Percentiles rank a stretch among this genome's conserved stretches.
phyloP scores from a whole-genome alignment of 495 filamentous ascomycete genomes.

The Aspergillus nidulans region DNA sequence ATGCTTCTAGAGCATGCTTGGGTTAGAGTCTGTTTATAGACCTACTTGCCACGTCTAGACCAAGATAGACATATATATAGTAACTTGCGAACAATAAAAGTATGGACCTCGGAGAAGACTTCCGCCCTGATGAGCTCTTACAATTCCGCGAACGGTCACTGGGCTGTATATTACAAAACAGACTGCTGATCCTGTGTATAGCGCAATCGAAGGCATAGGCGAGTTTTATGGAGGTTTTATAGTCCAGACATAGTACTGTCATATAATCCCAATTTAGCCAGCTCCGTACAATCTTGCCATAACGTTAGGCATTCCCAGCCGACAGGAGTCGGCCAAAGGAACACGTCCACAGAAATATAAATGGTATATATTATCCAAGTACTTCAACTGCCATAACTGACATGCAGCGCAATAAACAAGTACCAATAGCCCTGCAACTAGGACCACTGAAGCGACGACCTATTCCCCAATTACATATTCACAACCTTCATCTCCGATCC shows the following conservation, averaged over 20 bases:
- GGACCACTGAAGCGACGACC: neutral
- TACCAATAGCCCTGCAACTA: neutral
- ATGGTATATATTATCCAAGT: neutral
- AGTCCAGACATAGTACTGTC: too few species aligned
- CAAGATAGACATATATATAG: neutral
- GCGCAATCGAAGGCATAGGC: too few species aligned
- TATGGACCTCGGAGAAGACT: too few species aligned
- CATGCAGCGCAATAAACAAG: neutral
- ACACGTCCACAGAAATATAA: neutral
- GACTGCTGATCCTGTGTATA: too few species aligned
- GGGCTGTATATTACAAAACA: too few species aligned
- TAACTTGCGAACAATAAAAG: neutral
- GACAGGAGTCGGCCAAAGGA: neutral
- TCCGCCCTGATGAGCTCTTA: too few species aligned
- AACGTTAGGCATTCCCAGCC: too few species aligned
- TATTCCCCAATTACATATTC: conserved; percentile 83
- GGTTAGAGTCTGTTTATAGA: neutral
- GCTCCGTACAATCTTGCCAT: too few species aligned
- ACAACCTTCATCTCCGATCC: conserved; percentile 74
- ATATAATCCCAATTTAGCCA: too few species aligned
- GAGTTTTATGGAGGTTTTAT: too few species aligned
- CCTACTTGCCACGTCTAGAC: neutral
- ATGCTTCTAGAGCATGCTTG: neutral
- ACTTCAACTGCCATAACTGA: neutral
- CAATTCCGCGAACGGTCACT: too few species aligned